Conservation (phyloP, 768 basidiomycete genomes). For the Clathrus columnatus region DNA sequence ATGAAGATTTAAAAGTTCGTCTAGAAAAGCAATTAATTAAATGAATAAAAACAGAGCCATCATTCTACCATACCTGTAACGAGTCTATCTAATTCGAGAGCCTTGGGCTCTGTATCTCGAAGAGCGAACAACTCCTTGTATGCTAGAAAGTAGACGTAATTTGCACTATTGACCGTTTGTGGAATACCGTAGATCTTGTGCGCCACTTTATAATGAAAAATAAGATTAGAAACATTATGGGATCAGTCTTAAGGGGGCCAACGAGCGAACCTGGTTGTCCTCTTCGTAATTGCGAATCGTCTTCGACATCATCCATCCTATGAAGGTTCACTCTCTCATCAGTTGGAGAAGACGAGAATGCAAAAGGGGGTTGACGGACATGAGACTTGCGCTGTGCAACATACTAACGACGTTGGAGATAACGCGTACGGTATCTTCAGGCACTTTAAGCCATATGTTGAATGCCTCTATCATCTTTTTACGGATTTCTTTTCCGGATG, state of each 20-base stretch:
- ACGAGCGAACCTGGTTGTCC: slow-evolving; percentile 62
- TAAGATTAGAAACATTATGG: not conserved
- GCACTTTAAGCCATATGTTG: slow-evolving; percentile 85
- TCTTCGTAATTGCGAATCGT: slow-evolving; percentile 77
- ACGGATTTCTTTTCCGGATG: slow-evolving; percentile 91
- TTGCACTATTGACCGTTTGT: slow-evolving; percentile 95
- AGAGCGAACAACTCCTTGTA: slow-evolving; percentile 74
- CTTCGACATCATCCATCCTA: slow-evolving; percentile 93
- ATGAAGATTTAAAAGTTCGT: slow-evolving; percentile 78
- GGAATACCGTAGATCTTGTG: slow-evolving; percentile 96
- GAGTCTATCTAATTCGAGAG: slow-evolving; percentile 48
- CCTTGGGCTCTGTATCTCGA: slow-evolving; percentile 25
- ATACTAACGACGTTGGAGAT: slow-evolving; percentile 83
- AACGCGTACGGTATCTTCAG: slow-evolving; percentile 54
- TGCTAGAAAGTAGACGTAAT: slow-evolving; percentile 94
- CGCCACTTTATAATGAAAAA: slow-evolving; percentile 55
- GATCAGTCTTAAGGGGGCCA: not conserved
- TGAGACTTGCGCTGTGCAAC: slow-evolving; percentile 88
- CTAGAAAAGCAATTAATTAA: slow-evolving; percentile 19
- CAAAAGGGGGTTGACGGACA: slow-evolving; percentile 40
- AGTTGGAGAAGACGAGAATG: slow-evolving; percentile 8
- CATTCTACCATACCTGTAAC: slow-evolving; percentile 52
- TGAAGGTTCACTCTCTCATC: slow-evolving; percentile 7
- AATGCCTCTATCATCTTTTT: slow-evolving; percentile 84
- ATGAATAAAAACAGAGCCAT: not conserved